phyloP scores from a whole-genome alignment of 257 asterid genomes.

The Avicennia marina region DNA sequence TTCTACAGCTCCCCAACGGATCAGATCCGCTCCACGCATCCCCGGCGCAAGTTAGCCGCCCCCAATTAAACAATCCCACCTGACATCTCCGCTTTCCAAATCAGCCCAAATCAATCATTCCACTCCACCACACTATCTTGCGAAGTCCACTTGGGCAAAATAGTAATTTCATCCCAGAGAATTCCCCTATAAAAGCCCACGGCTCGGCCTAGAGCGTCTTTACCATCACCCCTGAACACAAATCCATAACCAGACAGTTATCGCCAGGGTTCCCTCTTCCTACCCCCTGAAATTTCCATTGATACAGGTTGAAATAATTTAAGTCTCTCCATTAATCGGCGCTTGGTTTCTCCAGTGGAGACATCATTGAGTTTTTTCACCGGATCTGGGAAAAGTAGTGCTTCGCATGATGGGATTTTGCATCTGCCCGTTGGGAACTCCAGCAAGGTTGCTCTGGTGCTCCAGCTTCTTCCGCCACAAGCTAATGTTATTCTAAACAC shows the following conservation, averaged over 20 bases:
- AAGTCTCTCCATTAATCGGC: too few species aligned
- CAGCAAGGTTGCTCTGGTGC: constrained; percentile 97
- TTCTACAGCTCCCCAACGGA: too few species aligned
- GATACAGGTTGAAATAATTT: too few species aligned
- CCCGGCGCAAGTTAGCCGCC: constrained; percentile 42
- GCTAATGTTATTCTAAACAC: constrained; percentile 68
- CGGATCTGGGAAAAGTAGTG: constrained; percentile 55
- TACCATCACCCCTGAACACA: too few species aligned
- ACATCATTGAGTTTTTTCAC: constrained; percentile 6
- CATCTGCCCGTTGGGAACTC: constrained; percentile 79
- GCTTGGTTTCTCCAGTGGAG: too few species aligned
- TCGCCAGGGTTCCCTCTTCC: too few species aligned
- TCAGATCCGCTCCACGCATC: constrained; percentile 27
- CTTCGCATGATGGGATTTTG: constrained; percentile 90
- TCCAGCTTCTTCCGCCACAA: constrained; percentile 99
- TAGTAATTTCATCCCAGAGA: neutral
- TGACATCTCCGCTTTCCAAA: constrained; percentile 16
- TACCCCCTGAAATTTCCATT: too few species aligned
- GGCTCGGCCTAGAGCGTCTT: constrained; percentile 33
- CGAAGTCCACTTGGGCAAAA: constrained; percentile 28
- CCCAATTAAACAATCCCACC: constrained; percentile 21
- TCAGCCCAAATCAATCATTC: constrained; percentile 28
- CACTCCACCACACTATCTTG: neutral
- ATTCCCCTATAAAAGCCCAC: constrained; percentile 28
- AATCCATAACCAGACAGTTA: too few species aligned